These are phyloP conservation scores for Hirsutella minnesotensis DNA, from an alignment of 2,329 filamentous ascomycete genomes.

Conservation along the genomic window DNA sequence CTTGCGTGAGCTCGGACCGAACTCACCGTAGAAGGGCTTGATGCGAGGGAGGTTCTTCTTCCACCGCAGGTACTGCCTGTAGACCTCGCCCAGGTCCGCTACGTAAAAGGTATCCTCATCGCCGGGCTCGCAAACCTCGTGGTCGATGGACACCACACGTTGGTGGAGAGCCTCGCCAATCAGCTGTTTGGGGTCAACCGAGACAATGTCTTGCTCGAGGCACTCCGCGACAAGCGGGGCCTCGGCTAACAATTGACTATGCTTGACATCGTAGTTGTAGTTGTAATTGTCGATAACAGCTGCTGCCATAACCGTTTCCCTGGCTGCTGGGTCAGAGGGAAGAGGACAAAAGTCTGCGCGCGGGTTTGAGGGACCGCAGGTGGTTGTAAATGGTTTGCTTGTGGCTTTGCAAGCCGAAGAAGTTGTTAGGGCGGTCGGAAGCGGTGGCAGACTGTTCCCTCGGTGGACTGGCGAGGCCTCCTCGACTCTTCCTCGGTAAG, in stretches of 20 bases:
- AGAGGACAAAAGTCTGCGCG: slow-evolving; percentile 1
- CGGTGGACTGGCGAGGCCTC: slow-evolving; percentile 88
- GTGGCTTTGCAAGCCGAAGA: slow-evolving; percentile 13
- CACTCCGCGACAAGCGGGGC: slow-evolving; percentile 26
- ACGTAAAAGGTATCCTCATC: slow-evolving; percentile 98
- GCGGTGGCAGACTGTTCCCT: slow-evolving; percentile 84
- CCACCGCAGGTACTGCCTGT: slow-evolving; percentile 97
- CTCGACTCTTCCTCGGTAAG: slow-evolving; percentile 98
- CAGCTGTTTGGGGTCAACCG: slow-evolving; percentile 56
- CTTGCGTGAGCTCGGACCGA: neutral
- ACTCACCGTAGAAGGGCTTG: slow-evolving; percentile 87
- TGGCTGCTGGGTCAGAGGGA: slow-evolving; percentile 16
- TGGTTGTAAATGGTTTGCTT: neutral
- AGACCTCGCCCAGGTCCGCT: slow-evolving; percentile 94
- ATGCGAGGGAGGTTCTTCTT: slow-evolving; percentile 87
- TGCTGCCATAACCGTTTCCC: slow-evolving; percentile 56
- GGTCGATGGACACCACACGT: slow-evolving; percentile 73
- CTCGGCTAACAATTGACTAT: slow-evolving; percentile 35
- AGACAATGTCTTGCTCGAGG: slow-evolving; percentile 26
- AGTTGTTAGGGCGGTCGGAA: slow-evolving; percentile 89
- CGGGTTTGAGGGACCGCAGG: neutral
- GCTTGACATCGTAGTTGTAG: slow-evolving; percentile 37
- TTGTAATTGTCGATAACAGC: slow-evolving; percentile 42
- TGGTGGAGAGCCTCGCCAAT: slow-evolving; percentile 80
- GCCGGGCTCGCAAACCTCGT: slow-evolving; percentile 77